Evolutionary conservation across 2,329 filamentous ascomycete genomes (phyloP).

Genomic region (Nemania bipapillata): DNA sequence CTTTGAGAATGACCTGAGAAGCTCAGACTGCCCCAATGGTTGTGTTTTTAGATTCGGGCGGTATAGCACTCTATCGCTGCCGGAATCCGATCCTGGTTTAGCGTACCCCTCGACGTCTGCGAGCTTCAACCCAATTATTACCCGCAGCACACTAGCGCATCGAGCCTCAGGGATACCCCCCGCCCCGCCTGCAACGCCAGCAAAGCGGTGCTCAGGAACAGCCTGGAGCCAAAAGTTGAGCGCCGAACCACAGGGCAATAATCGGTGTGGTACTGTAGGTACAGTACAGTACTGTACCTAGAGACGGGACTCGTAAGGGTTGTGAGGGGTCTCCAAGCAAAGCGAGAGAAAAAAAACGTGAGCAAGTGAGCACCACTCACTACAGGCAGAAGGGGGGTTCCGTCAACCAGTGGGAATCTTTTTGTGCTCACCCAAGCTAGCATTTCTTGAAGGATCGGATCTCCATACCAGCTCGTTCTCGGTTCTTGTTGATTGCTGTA

Average conservation of each 20-base stretch:
- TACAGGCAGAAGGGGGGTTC: slow-evolving; percentile 16
- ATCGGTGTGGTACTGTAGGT: slow-evolving; percentile 28
- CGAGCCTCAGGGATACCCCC: slow-evolving; percentile 5
- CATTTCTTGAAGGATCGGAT: slow-evolving; percentile 31
- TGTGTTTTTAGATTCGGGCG: slow-evolving; percentile 37
- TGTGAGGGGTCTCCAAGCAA: slow-evolving; percentile 29
- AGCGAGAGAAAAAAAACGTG: slow-evolving; percentile 23
- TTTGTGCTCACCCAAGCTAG: slow-evolving; percentile 25
- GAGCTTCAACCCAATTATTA: slow-evolving; percentile 37
- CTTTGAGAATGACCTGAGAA: slow-evolving; percentile 20
- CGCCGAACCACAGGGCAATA: slow-evolving; percentile 23
- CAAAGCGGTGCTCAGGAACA: slow-evolving; percentile 33
- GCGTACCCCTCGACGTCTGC: slow-evolving; percentile 43
- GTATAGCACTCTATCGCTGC: slow-evolving; percentile 33
- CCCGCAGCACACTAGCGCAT: slow-evolving; percentile 40
- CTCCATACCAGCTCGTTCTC: slow-evolving; percentile 31
- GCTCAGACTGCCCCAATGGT: slow-evolving; percentile 49
- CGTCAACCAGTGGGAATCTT: slow-evolving; percentile 24
- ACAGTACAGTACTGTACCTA: too few relatives aligned
- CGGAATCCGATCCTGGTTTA: slow-evolving; percentile 43
- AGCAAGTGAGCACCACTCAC: slow-evolving; percentile 22
- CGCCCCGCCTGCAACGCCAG: slow-evolving; percentile 35
- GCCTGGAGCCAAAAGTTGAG: slow-evolving; percentile 38
- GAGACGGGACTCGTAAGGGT: slow-evolving; percentile 23
- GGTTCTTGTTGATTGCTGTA: slow-evolving; percentile 24